Base-by-base conservation (phyloP, 768 basidiomycete species). In the Candolleomyces efflorescens region DNA sequence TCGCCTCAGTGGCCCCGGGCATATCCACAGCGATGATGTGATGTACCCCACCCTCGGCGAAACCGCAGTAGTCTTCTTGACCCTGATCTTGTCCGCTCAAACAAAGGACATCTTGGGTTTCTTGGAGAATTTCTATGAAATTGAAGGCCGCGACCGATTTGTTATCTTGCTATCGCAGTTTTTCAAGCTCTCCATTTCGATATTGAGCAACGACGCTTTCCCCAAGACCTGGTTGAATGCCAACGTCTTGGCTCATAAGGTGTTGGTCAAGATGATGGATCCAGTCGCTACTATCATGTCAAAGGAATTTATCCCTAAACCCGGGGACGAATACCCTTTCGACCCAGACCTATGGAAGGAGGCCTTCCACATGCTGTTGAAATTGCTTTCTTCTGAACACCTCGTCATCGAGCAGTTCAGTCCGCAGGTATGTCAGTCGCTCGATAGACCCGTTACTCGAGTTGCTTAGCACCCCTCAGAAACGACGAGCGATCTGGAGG, bases 321-420 rank as follows among this genome's bases (percentile, higher is more conserved):
- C 83, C 43, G 73, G 83, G n/a, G 73, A 78, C 10, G 80, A 83
- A 45, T 78, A 78, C 15, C 77, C 82, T 44, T 95, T 98, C 70
- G 85, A 94, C 67, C 70, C 83, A 1, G 75, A 75, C 9, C 74
- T 98, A 15, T 98, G 96, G 96, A 82, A 76, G 53, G 88, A 90
- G 46, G 85, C 83, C 43, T 85, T 98, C 63, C 78, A 82, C 53
- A 89, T 94, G 80, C 76, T 97, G 9, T 79, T 98, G 62, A 89
- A 87, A 60, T 77, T 97, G 36, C 76, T 96, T 26, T 89, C 92
- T 4, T 96, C 93, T 3, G 91, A 95, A 48, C 92, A 94, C 57
- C 80, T 98, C 17, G 86, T 92, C 15, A 94, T 98, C 49, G 96
- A 98, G 69, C 93, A 98, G 60, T 94, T 95, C 61, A 92, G 87